Evolutionary conservation across 2,329 filamentous ascomycete species (phyloP), one percentile per base, ranked within the genome.

Genomic region (Pyrenochaeta sp.): DNA sequence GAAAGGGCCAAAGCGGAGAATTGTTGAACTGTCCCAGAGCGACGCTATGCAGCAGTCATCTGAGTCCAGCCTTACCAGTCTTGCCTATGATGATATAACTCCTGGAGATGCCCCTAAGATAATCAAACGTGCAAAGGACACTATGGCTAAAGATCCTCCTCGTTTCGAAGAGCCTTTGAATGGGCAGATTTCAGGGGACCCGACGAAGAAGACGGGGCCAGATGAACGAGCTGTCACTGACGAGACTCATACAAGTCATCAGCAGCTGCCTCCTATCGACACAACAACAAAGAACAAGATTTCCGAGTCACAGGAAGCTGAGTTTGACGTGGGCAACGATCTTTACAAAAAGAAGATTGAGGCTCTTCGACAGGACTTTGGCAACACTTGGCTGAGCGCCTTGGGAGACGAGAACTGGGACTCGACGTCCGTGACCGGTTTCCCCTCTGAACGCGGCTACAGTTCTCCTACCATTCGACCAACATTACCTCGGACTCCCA

Each of bases 271-370:
- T 18, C 68, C 67, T 9, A 63, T 75, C 30, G 69, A 75, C 39
- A 75, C 71, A 1, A 60, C 62, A 2, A 45, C 72, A 15, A 50
- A 60, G 11, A 49, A 55, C 48, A 69, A 66, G 43, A 50, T 58
- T 5, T 43, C 56, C 0, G 54, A 60, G 29, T 23, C 55, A 37
- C 60, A 63, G 12, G 54, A 56, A 55, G 43, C 57, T 47, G 83
- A 89, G 53, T 91, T 88, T 84, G 86, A 87, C 54, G 78, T 85
- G 37, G 85, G 86, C 53, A 89, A 90, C 48, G 91, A 95, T 67
- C 80, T 91, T 7, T 98, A 97, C 75, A 87, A 90, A 51, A 90
- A 90, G 73, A 95, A 95, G 75, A 89, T 98, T 49, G 92, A 97
- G 75, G 87, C 90, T 2, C 79, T 97, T 48, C 89, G 92, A 56